A percentile compares a stretch with the other conserved stretches of the same genome.
These are phyloP conservation scores for Syzygium malaccense DNA, from an alignment of 441 rosid species.

Conservation along the genomic window DNA sequence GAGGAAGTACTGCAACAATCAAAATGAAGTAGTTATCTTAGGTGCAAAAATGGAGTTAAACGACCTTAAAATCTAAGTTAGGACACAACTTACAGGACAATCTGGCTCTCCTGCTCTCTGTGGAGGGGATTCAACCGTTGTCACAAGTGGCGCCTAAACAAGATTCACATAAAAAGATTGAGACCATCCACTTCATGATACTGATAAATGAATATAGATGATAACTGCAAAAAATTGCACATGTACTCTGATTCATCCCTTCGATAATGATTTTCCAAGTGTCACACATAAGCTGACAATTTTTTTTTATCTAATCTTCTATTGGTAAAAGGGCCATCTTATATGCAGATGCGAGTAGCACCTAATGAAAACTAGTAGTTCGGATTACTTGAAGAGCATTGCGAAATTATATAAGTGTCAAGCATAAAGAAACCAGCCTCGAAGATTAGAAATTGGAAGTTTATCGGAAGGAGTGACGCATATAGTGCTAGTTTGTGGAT, in stretches of 20 bases:
- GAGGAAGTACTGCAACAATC: constrained; percentile 58
- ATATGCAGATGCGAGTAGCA: not conserved
- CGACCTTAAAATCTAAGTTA: not conserved
- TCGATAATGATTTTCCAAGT: not conserved
- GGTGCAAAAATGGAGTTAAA: constrained; percentile 5
- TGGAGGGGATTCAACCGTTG: constrained; percentile 54
- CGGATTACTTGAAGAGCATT: not conserved
- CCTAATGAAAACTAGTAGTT: not conserved
- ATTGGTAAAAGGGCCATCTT: not conserved
- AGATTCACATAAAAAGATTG: not conserved
- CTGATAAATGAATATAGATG: not conserved
- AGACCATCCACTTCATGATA: not conserved
- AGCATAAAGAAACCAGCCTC: not conserved
- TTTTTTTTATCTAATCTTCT: not conserved
- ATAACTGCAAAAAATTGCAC: not conserved
- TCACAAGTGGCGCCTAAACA: constrained; percentile 53
- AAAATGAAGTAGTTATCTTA: not conserved
- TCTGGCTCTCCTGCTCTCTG: constrained; percentile 87
- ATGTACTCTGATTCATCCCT: not conserved
- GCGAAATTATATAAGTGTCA: not conserved
- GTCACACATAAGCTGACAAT: not conserved
- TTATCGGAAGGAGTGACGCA: not conserved
- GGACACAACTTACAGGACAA: constrained; percentile 69
- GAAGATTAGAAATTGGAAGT: not conserved
- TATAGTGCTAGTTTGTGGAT: not conserved